Base-by-base conservation (phyloP, 1,139 yeast genomes). In the Zygosaccharomyces pseudobailii region DNA sequence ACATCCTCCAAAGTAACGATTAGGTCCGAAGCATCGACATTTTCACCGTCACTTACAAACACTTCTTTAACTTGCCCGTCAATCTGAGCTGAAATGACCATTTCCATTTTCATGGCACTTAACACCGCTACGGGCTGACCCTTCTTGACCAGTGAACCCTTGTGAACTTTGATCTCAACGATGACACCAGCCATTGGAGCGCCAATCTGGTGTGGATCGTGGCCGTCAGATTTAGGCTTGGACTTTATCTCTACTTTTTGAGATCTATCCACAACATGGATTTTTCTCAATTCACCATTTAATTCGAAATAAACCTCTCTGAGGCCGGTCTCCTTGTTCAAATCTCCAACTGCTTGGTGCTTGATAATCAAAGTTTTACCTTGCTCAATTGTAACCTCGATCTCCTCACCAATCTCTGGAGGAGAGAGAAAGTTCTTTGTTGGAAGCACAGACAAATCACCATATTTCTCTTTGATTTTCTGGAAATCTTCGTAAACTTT, bases 171-270 rank as follows among this genome's bases (percentile, higher is more conserved):
- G 49, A 92, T 84, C 71, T 94, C 98, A 58, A 92, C 88, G 50
- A 92, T 89, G 53, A 92, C 97, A 74, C 99, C 99, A 30, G 97
- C 95, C 98, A 92, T 92, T 70, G 98, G 99, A 4, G 98, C 96
- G 59, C 97, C 98, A 55, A 94, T 84, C 59, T 94, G 97, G 64
- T 84, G 86, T 51, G 95, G 89, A 68, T 87, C 86, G 65, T 79
- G 82, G 17, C 82, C 75, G 57, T 84, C 87, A 42, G 97, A 98
- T 79, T 92, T 94, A 58, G 90, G 86, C 68, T 97, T 85, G 27
- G 94, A 74, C 55, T 86, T 79, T 42, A 87, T 79, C 70, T 88
- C 97, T 50, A 90, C 81, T 43, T 90, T 82, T 45, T 89, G 89
- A 36, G 81, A 80, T 70, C 84, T 87, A 72, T 92, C 98, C 55